A percentile compares a stretch with the other conserved stretches of the same genome.
These are phyloP conservation scores for Podospora appendiculata DNA, from an alignment of 495 filamentous ascomycete species.

Conservation along the genomic window DNA sequence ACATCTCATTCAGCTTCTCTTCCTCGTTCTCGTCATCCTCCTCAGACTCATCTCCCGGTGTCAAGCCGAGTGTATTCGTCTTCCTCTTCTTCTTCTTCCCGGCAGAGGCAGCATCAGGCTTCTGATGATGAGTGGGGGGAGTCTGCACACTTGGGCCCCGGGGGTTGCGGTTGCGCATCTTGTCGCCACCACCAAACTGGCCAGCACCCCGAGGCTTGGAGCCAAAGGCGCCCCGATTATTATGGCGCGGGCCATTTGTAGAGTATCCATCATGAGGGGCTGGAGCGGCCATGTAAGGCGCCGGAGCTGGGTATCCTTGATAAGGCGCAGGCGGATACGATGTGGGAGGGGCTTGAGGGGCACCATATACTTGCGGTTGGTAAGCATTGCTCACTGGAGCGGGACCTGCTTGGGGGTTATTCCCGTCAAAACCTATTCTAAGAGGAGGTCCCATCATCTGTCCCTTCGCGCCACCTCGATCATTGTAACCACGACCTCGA, in stretches of 20 bases:
- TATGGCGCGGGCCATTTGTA: constrained; percentile 21
- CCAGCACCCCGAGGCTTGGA: constrained; percentile 15
- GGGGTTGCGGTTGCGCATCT: constrained; percentile 33
- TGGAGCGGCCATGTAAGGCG: constrained; percentile 14
- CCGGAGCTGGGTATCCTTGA: constrained; percentile 29
- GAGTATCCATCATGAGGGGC: constrained; percentile 26
- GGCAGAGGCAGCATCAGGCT: constrained; percentile 51
- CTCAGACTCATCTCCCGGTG: constrained; percentile 62
- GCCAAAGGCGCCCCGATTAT: constrained; percentile 29
- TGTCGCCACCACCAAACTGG: constrained; percentile 32
- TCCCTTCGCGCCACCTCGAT: constrained; percentile 36
- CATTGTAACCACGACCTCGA: constrained; percentile 44
- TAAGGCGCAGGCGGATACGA: constrained; percentile 24
- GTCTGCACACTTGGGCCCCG: constrained; percentile 24
- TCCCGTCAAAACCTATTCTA: constrained; percentile 48
- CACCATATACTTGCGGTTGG: constrained; percentile 18
- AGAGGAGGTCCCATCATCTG: constrained; percentile 52
- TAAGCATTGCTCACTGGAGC: constrained; percentile 41
- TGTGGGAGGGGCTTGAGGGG: constrained; percentile 22
- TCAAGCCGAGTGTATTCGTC: constrained; percentile 73
- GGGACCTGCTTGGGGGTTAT: constrained; percentile 25
- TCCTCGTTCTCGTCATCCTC: constrained; percentile 69
- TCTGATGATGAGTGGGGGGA: constrained; percentile 46
- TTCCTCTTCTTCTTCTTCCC: constrained; percentile 70
- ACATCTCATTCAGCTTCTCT: constrained; percentile 60